Percentiles rank a stretch among this genome's conserved stretches.
phyloP scores from a whole-genome alignment of 306 rosid species.

The Sesbania bispinosa region DNA sequence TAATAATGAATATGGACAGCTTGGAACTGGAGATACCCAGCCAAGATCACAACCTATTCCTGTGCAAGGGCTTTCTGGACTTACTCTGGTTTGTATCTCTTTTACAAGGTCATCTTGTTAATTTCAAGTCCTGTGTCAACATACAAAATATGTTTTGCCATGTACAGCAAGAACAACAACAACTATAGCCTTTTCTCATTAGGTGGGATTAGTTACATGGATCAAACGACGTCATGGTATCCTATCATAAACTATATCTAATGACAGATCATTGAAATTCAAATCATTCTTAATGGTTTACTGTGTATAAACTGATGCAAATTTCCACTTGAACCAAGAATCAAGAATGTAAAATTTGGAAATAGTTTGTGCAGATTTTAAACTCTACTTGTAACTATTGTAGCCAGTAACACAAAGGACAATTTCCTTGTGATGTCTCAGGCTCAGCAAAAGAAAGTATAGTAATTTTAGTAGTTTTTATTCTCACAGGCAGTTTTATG shows the following conservation, averaged over 20 bases:
- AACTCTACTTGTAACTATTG: too few relatives aligned
- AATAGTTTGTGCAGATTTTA: too few relatives aligned
- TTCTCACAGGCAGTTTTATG: too few relatives aligned
- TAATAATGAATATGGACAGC: constrained; percentile 97
- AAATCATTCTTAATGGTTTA: background rate
- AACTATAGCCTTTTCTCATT: background rate
- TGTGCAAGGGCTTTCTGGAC: constrained; percentile 89
- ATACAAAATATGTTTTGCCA: background rate
- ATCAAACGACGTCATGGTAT: background rate
- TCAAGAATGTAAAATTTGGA: too few relatives aligned
- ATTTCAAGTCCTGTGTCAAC: background rate
- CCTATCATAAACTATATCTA: background rate
- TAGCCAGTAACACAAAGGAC: too few relatives aligned
- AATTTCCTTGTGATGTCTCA: too few relatives aligned
- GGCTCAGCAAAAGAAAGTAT: too few relatives aligned
- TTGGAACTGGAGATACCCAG: constrained; percentile 99
- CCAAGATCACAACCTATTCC: constrained; percentile 97
- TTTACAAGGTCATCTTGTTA: constrained; percentile 11
- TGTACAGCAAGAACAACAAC: background rate
- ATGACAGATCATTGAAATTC: background rate
- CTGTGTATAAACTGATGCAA: background rate
- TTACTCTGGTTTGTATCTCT: constrained; percentile 65
- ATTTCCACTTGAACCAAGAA: background rate
- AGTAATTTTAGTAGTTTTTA: too few relatives aligned
- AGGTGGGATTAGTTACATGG: background rate